A percentile compares a stretch with the other conserved stretches of the same genome.
These are phyloP conservation scores for Lupinus albus DNA, from an alignment of 306 rosid species.

Conservation along the genomic window DNA sequence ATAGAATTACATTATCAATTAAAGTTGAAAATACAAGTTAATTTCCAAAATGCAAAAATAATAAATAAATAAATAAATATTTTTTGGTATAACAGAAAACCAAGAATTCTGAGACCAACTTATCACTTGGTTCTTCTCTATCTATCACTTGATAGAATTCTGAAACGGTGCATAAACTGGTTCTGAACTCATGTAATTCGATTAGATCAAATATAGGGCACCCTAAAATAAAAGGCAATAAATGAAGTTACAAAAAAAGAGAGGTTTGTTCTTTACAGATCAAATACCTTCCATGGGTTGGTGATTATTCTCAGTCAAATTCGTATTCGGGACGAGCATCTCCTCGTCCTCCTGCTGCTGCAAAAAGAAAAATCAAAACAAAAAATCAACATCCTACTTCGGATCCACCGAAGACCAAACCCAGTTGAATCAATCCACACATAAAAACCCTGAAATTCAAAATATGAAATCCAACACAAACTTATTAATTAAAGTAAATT, in stretches of 20 bases:
- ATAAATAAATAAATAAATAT: slow-evolving; percentile 2
- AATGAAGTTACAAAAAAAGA: slow-evolving; percentile 10
- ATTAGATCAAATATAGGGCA: slow-evolving; percentile 16
- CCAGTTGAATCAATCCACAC: slow-evolving; percentile 37
- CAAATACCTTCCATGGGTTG: slow-evolving; percentile 88
- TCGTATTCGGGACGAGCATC: slow-evolving; percentile 85
- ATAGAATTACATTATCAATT: slow-evolving; percentile 10
- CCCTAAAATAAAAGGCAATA: slow-evolving; percentile 1
- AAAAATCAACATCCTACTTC: slow-evolving; percentile 42
- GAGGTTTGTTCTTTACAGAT: slow-evolving; percentile 43
- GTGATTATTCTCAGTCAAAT: slow-evolving; percentile 78
- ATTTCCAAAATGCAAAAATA: slow-evolving; percentile 32
- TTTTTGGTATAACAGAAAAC: slow-evolving; percentile 29
- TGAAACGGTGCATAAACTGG: slow-evolving; percentile 36
- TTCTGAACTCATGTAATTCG: slow-evolving; percentile 28
- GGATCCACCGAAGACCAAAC: slow-evolving; percentile 51
- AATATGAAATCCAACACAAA: slow-evolving; percentile 40
- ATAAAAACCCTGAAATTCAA: slow-evolving; percentile 45
- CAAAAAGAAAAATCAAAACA: slow-evolving; percentile 38
- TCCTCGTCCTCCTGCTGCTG: slow-evolving; percentile 94
- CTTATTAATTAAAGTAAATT: slow-evolving; percentile 41
- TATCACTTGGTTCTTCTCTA: slow-evolving; percentile 9
- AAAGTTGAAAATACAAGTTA: slow-evolving; percentile 26
- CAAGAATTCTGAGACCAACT: slow-evolving; percentile 20
- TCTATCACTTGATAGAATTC: background rate